Base-by-base conservation (phyloP, 331 rosid genomes). In the Erythrophleum ivorense region DNA sequence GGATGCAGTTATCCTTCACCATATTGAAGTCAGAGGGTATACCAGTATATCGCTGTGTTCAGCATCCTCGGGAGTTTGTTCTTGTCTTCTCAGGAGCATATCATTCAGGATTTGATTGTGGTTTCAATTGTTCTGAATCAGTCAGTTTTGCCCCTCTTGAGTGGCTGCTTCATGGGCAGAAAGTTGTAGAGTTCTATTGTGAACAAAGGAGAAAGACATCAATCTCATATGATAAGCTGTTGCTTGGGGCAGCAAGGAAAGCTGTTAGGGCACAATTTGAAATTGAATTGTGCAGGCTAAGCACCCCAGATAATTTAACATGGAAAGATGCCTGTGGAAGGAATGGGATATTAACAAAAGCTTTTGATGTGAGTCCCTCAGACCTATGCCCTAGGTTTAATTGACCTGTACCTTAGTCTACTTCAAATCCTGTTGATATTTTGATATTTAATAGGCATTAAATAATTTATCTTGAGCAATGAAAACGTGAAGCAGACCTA, bases 211-310 rank as follows among this genome's bases (percentile, higher is more conserved):
- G 90, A 84, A 93, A 85, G 85, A 93, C 94, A 45, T 83, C 84
- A 38, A 53, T 96, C 76, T 94, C 99, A 78, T 81, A 85, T 16
- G 99, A 94, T 83, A 92, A 89, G 86, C 84, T 93, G 74, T 85
- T 96, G 84, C 91, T 96, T 24, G 92, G 86, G 82, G 95, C 98
- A 68, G 98, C 97, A 80, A 85, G 82, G 81, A 91, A 89, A 88
- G 92, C 95, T 78, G 97, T 94, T 70, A 92, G 87, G 92, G 87
- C 80, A 69, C 92, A 85, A 54, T 96, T 97, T 97, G 92, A 92
- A 63, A 40, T 82, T 57, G 73, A 83, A 54, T 59, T 93, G 59
- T 80, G 84, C 76, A 75, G 81, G 87, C 86, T 63, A 81, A 81
- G 72, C 57, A 80, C 86, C 12, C 78, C 81, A 8, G 87, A 88